A percentile compares a stretch with the other conserved stretches of the same genome.
These are phyloP conservation scores for Canavalia gladiata DNA, from an alignment of 306 rosid genomes.

Conservation along the genomic window DNA sequence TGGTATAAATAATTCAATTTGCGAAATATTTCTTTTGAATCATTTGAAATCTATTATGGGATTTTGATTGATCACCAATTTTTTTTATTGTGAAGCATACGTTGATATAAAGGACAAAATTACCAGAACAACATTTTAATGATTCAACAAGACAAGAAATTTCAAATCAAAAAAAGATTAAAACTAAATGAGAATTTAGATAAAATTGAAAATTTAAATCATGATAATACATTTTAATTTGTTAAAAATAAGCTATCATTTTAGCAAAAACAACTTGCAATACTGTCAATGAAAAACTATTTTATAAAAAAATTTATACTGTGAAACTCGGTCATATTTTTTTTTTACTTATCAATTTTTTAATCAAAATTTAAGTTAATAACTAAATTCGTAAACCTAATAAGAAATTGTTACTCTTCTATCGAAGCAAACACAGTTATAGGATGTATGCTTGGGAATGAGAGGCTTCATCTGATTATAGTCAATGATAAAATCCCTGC, in stretches of 20 bases:
- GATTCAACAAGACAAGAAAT: not conserved
- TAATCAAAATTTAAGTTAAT: not conserved
- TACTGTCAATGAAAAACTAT: not conserved
- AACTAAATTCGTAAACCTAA: not conserved
- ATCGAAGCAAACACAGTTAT: not conserved
- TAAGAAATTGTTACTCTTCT: not conserved
- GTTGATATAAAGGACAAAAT: not conserved
- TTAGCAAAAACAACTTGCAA: not conserved
- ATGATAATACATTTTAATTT: not conserved
- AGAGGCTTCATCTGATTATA: not conserved
- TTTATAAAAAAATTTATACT: not conserved
- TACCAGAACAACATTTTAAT: not conserved
- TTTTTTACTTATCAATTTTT: not conserved
- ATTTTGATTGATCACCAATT: not conserved
- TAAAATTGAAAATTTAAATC: not conserved
- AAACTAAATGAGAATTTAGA: not conserved
- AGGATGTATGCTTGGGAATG: not conserved
- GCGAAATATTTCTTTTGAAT: not conserved
- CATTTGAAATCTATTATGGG: too few species aligned
- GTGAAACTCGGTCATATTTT: not conserved
- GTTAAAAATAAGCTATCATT: not conserved
- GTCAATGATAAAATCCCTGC: not conserved
- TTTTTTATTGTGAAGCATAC: not conserved
- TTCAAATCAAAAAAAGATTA: not conserved
- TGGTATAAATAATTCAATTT: conserved; percentile 7